phyloP scores from a whole-genome alignment of 768 basidiomycete species.

The Dioszegia crocea region DNA sequence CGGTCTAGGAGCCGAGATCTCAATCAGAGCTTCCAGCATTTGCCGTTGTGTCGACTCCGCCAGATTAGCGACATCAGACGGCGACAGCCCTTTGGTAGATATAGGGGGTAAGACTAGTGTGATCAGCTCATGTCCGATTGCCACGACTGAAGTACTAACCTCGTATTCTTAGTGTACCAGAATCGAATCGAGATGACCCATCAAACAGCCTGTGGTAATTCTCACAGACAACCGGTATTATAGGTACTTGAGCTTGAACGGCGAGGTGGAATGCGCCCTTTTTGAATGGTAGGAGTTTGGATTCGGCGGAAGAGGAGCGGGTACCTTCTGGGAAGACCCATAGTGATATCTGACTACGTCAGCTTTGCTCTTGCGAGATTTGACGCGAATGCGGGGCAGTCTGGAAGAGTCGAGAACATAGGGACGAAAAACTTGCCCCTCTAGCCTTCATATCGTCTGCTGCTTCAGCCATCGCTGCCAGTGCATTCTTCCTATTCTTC shows the following conservation, averaged over 20 bases:
- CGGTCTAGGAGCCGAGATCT: slow-evolving; percentile 60
- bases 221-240: slow-evolving; percentile 86
- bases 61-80: slow-evolving; percentile 67
- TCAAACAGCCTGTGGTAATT: slow-evolving; percentile 87
- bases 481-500: slow-evolving; percentile 67
- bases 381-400: background rate
- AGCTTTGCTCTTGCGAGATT: background rate
- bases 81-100: slow-evolving; percentile 65
- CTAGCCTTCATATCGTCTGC: slow-evolving; percentile 69
- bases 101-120: slow-evolving; percentile 81
- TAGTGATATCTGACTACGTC: slow-evolving; percentile 59
- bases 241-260: slow-evolving; percentile 77
- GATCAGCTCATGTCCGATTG: background rate
- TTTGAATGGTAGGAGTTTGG: slow-evolving; percentile 81
- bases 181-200: slow-evolving; percentile 61
- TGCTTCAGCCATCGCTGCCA: slow-evolving; percentile 70
- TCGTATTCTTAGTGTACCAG: slow-evolving; percentile 72
- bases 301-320: slow-evolving; percentile 63
- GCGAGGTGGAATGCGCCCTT: slow-evolving; percentile 98
- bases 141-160: slow-evolving; percentile 55
- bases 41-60: slow-evolving; percentile 63
- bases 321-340: slow-evolving; percentile 99
- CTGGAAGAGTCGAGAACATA: too few species aligned
- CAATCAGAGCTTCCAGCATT: slow-evolving; percentile 73
- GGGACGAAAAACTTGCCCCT: slow-evolving; percentile 30